Percentiles rank a stretch among this genome's conserved stretches.
Evolutionary conservation across 169 alveolate genomes (phyloP).

Genomic region (Babesia divergens): DNA sequence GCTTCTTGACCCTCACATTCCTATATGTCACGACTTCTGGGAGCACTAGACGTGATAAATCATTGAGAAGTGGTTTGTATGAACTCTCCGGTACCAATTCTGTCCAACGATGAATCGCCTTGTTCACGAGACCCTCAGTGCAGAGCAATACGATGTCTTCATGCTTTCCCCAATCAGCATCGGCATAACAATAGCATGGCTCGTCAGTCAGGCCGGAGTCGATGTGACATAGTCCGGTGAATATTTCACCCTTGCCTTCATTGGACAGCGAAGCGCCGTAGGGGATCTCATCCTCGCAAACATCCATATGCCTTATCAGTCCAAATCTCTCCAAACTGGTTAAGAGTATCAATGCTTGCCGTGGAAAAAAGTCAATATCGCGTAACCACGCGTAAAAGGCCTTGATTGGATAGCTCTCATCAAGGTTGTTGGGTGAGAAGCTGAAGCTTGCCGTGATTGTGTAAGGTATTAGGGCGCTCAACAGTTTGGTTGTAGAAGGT

Average conservation of each 20-base stretch:
- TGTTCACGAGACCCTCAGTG: conserved; percentile 43
- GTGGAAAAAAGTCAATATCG: conserved; percentile 65
- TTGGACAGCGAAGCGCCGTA: not conserved
- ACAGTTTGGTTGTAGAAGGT: conserved; percentile 51
- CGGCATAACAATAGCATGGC: conserved; percentile 22
- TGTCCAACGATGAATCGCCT: conserved; percentile 29
- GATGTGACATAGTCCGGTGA: conserved; percentile 6
- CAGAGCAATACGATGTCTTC: conserved; percentile 41
- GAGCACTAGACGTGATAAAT: conserved; percentile 11
- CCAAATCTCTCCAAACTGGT: conserved; percentile 63
- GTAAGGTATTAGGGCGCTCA: conserved; percentile 65
- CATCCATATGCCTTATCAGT: conserved; percentile 63
- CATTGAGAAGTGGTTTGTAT: conserved; percentile 22
- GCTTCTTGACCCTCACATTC: not conserved
- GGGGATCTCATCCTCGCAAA: not conserved
- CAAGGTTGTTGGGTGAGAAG: conserved; percentile 29
- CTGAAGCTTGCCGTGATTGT: conserved; percentile 56
- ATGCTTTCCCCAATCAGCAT: conserved; percentile 38
- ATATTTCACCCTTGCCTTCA: not conserved
- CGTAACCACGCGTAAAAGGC: conserved; percentile 61
- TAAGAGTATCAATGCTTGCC: conserved; percentile 57
- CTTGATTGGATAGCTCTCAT: conserved; percentile 33
- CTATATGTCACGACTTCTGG: conserved; percentile 12
- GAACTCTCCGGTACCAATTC: conserved; percentile 8
- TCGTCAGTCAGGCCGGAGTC: conserved; percentile 27